phyloP scores from a whole-genome alignment of 176 grass and related monocot species.

The Aegilops bicornis region DNA sequence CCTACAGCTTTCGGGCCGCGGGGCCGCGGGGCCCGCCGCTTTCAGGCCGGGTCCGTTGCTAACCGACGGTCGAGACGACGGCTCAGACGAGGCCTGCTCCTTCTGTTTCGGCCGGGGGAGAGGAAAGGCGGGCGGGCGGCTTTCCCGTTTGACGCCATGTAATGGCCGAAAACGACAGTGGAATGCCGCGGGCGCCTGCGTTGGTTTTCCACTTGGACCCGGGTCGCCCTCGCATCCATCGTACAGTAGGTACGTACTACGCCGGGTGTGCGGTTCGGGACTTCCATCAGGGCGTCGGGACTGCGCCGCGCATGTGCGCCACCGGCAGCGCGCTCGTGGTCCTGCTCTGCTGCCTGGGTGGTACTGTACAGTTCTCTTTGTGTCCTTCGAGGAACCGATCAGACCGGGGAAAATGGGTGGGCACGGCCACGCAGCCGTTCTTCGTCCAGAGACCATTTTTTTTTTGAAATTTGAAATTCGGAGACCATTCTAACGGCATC shows the following conservation, averaged over 20 bases:
- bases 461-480: too few relatives aligned
- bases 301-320: neutral
- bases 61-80: neutral
- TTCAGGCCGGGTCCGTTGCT: neutral
- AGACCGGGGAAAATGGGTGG: too few relatives aligned
- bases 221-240: neutral
- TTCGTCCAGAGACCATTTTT: too few relatives aligned
- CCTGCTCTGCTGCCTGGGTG: neutral
- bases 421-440: neutral
- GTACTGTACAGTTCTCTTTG: too few relatives aligned
- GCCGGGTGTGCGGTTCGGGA: too few relatives aligned
- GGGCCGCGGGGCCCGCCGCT: neutral
- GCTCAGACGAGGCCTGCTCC: neutral
- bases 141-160: conserved; percentile 16
- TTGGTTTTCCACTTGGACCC: neutral
- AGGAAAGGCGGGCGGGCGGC: neutral
- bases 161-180: conserved; percentile 25
- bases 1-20: too few relatives aligned
- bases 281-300: neutral
- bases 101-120: neutral
- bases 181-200: neutral
- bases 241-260: too few relatives aligned
- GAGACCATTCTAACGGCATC: too few relatives aligned
- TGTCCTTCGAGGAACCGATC: neutral
- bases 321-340: neutral